A percentile compares a stretch with the other conserved stretches of the same genome.
Conservation (phyloP, 1,139 yeast species). For the Diutina siamensis region DNA sequence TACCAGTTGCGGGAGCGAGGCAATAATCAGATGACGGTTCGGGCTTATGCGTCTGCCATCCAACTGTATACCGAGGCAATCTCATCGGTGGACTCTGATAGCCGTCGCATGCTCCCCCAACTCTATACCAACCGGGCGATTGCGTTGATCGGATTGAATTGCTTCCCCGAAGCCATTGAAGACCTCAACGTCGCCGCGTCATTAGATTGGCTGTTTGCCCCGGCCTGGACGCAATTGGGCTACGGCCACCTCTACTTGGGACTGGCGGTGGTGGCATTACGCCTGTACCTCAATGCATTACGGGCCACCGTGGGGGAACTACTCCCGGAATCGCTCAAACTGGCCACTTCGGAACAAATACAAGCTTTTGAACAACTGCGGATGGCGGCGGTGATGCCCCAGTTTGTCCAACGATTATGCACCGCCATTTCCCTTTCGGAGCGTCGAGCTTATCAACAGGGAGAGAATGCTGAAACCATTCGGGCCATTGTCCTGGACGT, state of each 20-base stretch:
- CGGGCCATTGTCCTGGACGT: conserved; percentile 17
- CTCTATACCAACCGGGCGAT: conserved; percentile 30
- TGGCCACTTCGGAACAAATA: conserved; percentile 10
- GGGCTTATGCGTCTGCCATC: conserved; percentile 31
- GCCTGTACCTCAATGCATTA: conserved; percentile 24
- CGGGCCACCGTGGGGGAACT: conserved; percentile 22
- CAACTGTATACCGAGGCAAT: conserved; percentile 28
- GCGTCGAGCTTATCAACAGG: conserved; percentile 29
- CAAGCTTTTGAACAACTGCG: conserved; percentile 15
- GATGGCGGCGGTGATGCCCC: conserved; percentile 22
- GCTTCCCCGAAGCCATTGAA: conserved; percentile 29
- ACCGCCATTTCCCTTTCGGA: conserved; percentile 28
- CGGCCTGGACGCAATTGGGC: conserved; percentile 38
- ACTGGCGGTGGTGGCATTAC: conserved; percentile 21
- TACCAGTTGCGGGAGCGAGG: conserved; percentile 26
- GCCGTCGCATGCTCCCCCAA: conserved; percentile 17
- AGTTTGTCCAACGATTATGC: conserved; percentile 27
- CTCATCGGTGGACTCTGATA: conserved; percentile 10
- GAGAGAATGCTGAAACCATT: conserved; percentile 16
- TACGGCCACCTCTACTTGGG: conserved; percentile 37
- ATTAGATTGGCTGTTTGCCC: conserved; percentile 21
- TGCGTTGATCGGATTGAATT: conserved; percentile 32
- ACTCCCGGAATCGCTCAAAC: conserved; percentile 17
- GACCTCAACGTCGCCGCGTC: conserved; percentile 26
- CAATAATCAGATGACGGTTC: conserved; percentile 28